Evolutionary conservation across 1,284 basidiomycete genomes (phyloP), one percentile per base, ranked within the genome.

Genomic region (Albatrellus sp.): DNA sequence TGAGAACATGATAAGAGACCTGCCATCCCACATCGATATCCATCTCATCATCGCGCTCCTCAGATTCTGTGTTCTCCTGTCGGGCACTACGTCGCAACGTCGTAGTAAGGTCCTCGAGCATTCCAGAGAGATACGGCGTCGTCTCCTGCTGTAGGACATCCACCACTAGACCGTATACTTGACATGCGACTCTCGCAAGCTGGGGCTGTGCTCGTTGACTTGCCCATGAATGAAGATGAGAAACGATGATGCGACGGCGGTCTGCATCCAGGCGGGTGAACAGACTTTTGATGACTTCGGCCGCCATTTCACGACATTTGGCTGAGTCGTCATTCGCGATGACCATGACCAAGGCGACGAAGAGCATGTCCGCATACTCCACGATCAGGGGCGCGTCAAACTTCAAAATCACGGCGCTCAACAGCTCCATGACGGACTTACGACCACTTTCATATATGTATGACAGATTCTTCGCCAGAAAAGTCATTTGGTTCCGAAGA

Each of bases 381-480:
- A 68, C 68, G 33, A 98, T 66, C 16, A 97, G 68, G 3, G 70
- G 73, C 9, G 70, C 69, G 48, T 89, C 81, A 59, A 98, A 96
- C 65, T 98, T 98, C 54, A 70, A 57, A 41, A 98, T 67, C 42
- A 97, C 69, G 2, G 89, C 90, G 16, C 77, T 69, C 12, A 98
- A 72, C 1, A 98, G 68, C 60, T 97, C 93, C 72, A 98, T 80
- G 17, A 97, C 90, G 14, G 92, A 97, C 43, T 80, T 72, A 34
- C 96, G 77, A 1, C 96, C 96, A 44, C 80, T 87, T 57, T 98
- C 92, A 60, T 89, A 80, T 28, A 84, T 76, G 61, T 98, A 99
- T 4, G 89, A 82, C 20, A 98, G 65, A 59, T 99, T 98, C 60
- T 90, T 90, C 19, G 91, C 90, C 20, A 99, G 72, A 68, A 97